Conservation (phyloP, 306 rosid genomes). For the Casuarina cunninghamiana region DNA sequence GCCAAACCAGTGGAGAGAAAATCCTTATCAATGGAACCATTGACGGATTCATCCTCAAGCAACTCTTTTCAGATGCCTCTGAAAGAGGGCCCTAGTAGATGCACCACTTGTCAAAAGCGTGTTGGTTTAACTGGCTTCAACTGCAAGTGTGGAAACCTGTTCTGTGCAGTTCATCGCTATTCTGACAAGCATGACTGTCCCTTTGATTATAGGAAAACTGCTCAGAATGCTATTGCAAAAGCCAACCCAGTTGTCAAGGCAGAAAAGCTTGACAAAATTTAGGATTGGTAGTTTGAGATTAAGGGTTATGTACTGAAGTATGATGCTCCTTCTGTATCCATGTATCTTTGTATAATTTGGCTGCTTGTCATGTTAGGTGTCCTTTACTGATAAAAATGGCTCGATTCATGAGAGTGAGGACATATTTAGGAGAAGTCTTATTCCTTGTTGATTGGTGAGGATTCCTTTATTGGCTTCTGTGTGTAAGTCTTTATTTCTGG, state of each 20-base stretch:
- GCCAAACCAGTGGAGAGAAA: conserved; percentile 37
- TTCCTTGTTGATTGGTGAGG: conserved; percentile 44
- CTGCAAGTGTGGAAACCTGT: conserved; percentile 71
- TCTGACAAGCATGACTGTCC: conserved; percentile 69
- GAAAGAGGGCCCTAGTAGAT: conserved; percentile 56
- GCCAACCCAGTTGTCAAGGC: conserved; percentile 81
- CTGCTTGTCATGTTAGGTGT: conserved; percentile 45
- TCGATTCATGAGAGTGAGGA: conserved; percentile 36
- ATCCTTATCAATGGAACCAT: conserved; percentile 28
- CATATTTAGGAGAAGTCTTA: conserved; percentile 41
- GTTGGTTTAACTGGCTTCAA: conserved; percentile 77
- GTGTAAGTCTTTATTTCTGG: conserved; percentile 52
- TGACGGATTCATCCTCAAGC: conserved; percentile 39
- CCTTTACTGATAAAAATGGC: conserved; percentile 37
- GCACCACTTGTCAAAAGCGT: conserved; percentile 63
- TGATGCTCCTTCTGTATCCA: conserved; percentile 37
- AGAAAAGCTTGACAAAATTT: conserved; percentile 76
- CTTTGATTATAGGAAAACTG: conserved; percentile 58
- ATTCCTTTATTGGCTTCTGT: conserved; percentile 44
- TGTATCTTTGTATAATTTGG: conserved; percentile 35
- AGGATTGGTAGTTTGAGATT: conserved; percentile 30
- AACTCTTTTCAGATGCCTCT: conserved; percentile 41
- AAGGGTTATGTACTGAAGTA: conserved; percentile 31
- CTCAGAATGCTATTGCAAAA: conserved; percentile 67
- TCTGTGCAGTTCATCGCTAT: conserved; percentile 66